Percentiles rank a stretch among this genome's conserved stretches.
phyloP scores from a whole-genome alignment of 768 basidiomycete genomes.

The Phaeotremella fagi region DNA sequence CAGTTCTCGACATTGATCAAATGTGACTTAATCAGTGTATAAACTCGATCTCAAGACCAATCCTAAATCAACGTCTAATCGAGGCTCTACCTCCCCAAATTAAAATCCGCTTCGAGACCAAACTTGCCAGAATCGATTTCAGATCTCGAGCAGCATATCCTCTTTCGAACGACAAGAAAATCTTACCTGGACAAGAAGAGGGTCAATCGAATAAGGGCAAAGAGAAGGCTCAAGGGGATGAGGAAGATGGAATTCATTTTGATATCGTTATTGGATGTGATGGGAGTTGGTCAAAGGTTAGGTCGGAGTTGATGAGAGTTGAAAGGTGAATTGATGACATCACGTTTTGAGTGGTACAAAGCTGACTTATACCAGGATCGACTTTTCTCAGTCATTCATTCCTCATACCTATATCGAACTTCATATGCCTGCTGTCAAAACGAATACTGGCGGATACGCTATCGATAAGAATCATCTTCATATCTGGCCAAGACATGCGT shows the following conservation, averaged over 20 bases:
- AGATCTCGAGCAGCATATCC: conserved; percentile 46
- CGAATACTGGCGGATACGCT: conserved; percentile 61
- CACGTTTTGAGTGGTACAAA: background rate
- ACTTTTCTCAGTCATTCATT: conserved; percentile 92
- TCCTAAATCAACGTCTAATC: conserved; percentile 80
- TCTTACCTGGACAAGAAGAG: conserved; percentile 30
- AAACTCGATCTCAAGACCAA: conserved; percentile 83
- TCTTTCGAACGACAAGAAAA: conserved; percentile 2
- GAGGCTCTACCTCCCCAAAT: conserved; percentile 67
- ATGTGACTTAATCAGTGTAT: conserved; percentile 60
- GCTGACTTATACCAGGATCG: conserved; percentile 59
- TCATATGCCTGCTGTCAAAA: conserved; percentile 73
- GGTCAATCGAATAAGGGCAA: conserved; percentile 14
- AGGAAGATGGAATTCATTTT: conserved; percentile 30
- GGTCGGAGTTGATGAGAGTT: conserved; percentile 92
- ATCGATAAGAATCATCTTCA: conserved; percentile 95
- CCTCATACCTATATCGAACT: conserved; percentile 94
- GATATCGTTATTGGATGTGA: conserved; percentile 71
- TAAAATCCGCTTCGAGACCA: conserved; percentile 71
- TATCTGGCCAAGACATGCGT: conserved; percentile 98
- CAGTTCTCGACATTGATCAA: background rate
- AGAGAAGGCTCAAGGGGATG: conserved; percentile 16
- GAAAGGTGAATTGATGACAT: conserved; percentile 60
- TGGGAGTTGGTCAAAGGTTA: conserved; percentile 85
- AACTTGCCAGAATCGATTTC: conserved; percentile 72